Evolutionary conservation across 164 flowering plant genomes (phyloP), one percentile per base, ranked within the genome.

Genomic region (Saururus chinensis): DNA sequence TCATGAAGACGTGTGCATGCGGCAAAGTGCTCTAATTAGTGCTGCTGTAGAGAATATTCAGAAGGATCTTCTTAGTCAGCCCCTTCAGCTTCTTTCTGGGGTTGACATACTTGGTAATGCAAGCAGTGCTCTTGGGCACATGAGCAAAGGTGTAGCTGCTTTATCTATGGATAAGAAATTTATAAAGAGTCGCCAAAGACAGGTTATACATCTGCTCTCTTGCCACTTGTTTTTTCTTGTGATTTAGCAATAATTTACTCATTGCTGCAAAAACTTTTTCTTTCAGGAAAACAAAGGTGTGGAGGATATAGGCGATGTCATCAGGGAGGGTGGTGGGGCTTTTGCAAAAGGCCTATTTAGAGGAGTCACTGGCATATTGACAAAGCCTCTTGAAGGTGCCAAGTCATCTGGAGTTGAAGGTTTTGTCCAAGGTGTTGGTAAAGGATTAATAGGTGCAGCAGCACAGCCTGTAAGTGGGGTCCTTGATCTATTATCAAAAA

Each of bases 351-450:
- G 98, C 55, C 63, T 95, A 11, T 89, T 91, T 60, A 79, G 99
- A 75, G 98, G 99, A 60, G 95, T 95, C 41, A 89, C 96, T 53
- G 99, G 99, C 25, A 91, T 95, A 68, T 75, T 95, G 59, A 95
- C 99, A 49, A 95, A 95, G 75, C 99, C 98, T 70, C 88, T 95
- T 67, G 98, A 95, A 83, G 99, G 99, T 68, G 99, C 99, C 69
- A 95, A 95, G 73, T 68, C 82, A 65, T 91, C 99, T 63, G 99
- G 99, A 56, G 98, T 95, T 62, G 99, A 91, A 76, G 99, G 99
- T 48, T 95, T 95, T 72, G 96, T 95, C 66, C 96, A 87, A 76
- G 99, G 99, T 73, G 95, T 95, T 72, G 99, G 99, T 24, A 95
- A 87, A 79, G 99, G 99, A 61, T 61, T 95, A 69, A 87, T 95